phyloP scores from a whole-genome alignment of 23 red algal species.

The Cyanidiococcus yangmingshanensis region DNA sequence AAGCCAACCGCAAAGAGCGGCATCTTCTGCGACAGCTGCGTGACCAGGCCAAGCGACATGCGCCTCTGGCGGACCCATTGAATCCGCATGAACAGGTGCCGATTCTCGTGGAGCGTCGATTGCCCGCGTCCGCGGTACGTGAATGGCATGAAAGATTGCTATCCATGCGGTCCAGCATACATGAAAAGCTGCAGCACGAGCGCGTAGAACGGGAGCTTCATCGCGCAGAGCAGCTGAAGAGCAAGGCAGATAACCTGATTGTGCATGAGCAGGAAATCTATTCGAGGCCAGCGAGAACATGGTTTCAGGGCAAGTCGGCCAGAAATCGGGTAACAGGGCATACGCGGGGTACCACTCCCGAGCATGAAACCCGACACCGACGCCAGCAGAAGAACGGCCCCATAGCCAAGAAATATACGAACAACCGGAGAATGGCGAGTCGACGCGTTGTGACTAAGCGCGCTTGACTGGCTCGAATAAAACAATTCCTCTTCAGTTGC shows the following conservation, averaged over 20 bases:
- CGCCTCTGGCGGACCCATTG: background rate
- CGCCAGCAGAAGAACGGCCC: too few relatives aligned
- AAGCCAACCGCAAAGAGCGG: constrained; percentile 38
- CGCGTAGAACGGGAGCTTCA: constrained; percentile 41
- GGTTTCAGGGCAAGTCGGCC: constrained; percentile 65
- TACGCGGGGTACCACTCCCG: too few relatives aligned
- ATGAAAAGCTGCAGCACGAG: constrained; percentile 46
- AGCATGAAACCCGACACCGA: too few relatives aligned
- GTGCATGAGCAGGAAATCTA: constrained; percentile 65
- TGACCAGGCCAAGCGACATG: constrained; percentile 36
- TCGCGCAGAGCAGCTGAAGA: constrained; percentile 62
- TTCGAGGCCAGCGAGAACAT: constrained; percentile 57
- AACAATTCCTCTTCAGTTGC: too few relatives aligned
- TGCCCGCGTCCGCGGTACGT: constrained; percentile 36
- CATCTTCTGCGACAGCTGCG: constrained; percentile 54
- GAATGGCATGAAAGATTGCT: constrained; percentile 45
- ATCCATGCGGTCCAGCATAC: constrained; percentile 23
- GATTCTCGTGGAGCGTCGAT: constrained; percentile 37
- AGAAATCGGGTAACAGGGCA: constrained; percentile 41
- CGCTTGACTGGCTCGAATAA: too few relatives aligned
- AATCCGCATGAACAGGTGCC: background rate
- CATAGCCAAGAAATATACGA: too few relatives aligned
- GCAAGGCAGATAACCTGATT: constrained; percentile 66
- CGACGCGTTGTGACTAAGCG: too few relatives aligned
- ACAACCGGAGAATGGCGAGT: too few relatives aligned